These are phyloP conservation scores for Priceomyces melissophilus DNA, from an alignment of 805 yeast species.

Conservation along the genomic window DNA sequence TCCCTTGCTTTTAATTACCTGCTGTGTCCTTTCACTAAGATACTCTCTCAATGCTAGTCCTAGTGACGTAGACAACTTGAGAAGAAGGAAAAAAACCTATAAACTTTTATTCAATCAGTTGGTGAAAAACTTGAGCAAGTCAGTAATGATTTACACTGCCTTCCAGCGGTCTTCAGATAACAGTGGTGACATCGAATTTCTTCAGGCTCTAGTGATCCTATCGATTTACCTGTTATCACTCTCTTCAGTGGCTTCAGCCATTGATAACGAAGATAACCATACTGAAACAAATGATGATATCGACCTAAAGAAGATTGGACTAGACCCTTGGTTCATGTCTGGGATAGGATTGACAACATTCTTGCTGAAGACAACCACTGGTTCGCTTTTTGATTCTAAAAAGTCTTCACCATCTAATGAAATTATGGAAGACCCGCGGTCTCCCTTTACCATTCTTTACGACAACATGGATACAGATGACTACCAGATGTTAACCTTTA, in stretches of 20 bases:
- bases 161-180: constrained; percentile 13
- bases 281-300: constrained; percentile 9
- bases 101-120: constrained; percentile 44
- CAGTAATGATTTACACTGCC: constrained; percentile 34
- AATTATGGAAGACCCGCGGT: constrained; percentile 6
- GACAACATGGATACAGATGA: constrained; percentile 38
- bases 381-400: constrained; percentile 27
- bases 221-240: constrained; percentile 64
- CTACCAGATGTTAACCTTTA: constrained; percentile 50
- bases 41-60: constrained; percentile 35
- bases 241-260: constrained; percentile 34
- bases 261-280: constrained; percentile 9
- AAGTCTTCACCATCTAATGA: background rate
- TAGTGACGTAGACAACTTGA: constrained; percentile 20
- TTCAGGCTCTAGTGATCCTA: constrained; percentile 65
- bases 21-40: constrained; percentile 61
- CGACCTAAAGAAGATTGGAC: constrained; percentile 35
- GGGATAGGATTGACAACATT: constrained; percentile 64
- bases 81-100: constrained; percentile 32
- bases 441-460: constrained; percentile 27
- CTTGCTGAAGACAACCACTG: constrained; percentile 48
- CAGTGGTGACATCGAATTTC: constrained; percentile 47
- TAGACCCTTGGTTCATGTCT: constrained; percentile 72
- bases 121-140: constrained; percentile 45
- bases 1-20: constrained; percentile 62